Conservation (phyloP, 1,284 basidiomycete genomes). For the Malassezia slooffiae region DNA sequence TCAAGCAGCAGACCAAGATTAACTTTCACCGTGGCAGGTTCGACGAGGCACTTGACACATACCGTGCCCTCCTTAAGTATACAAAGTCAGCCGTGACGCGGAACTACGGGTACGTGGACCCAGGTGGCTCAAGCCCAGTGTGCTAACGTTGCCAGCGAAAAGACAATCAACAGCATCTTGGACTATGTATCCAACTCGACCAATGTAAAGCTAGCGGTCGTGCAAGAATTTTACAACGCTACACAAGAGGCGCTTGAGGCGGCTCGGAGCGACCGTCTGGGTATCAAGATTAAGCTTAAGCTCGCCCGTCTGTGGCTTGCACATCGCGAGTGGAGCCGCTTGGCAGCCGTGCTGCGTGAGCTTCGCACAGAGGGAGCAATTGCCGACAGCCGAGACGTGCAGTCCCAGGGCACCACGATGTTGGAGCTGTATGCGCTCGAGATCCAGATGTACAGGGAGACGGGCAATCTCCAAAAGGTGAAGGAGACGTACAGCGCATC, state of each 20-base stretch:
- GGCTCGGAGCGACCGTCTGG: constrained; percentile 91
- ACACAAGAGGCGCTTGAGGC: constrained; percentile 82
- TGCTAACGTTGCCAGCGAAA: constrained; percentile 53
- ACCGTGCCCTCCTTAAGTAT: constrained; percentile 73
- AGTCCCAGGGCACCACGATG: constrained; percentile 77
- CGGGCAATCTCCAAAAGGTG: constrained; percentile 84
- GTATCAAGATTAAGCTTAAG: constrained; percentile 90
- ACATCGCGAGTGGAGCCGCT: constrained; percentile 73
- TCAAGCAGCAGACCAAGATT: constrained; percentile 94
- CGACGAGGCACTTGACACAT: constrained; percentile 71
- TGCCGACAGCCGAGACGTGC: constrained; percentile 62
- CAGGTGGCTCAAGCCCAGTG: not conserved
- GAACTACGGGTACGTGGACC: constrained; percentile 24
- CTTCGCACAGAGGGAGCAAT: constrained; percentile 51
- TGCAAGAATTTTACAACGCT: constrained; percentile 89
- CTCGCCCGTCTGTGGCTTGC: constrained; percentile 95
- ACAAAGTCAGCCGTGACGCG: constrained; percentile 51
- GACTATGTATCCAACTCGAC: constrained; percentile 77
- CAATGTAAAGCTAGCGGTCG: constrained; percentile 66
- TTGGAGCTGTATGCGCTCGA: constrained; percentile 97
- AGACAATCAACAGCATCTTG: constrained; percentile 94
- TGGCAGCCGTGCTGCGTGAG: constrained; percentile 53
- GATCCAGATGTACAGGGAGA: constrained; percentile 98
- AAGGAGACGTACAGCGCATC: constrained; percentile 98
- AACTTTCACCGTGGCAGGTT: constrained; percentile 70